Evolutionary conservation across 1,139 yeast genomes (phyloP).

Genomic region (Saccharomyces hybrid): DNA sequence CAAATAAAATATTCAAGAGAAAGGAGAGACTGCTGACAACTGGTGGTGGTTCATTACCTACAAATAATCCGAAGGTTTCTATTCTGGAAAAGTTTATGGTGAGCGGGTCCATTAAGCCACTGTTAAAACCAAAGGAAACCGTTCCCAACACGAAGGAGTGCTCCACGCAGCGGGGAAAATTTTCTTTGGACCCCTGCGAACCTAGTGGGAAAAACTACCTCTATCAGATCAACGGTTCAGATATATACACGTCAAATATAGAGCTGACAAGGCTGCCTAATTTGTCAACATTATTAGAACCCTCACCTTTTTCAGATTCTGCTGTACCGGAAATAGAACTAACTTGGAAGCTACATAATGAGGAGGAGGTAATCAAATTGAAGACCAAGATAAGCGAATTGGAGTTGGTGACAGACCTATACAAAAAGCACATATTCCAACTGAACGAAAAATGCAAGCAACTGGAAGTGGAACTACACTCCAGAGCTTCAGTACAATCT

Average conservation of each 20-base stretch:
- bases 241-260: not conserved
- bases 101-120: not conserved
- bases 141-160: not conserved
- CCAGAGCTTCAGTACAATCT: not conserved
- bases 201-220: not conserved
- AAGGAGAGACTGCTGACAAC: not conserved
- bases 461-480: conserved; percentile 15
- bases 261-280: not conserved
- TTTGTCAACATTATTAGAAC: not conserved
- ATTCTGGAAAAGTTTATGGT: not conserved
- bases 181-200: not conserved
- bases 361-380: conserved; percentile 47
- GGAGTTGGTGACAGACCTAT: conserved; percentile 83
- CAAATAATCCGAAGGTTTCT: not conserved
- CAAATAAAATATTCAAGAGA: not conserved
- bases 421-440: conserved; percentile 73
- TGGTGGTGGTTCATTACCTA: not conserved
- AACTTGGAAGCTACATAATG: conserved; percentile 17
- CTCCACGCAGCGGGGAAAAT: not conserved
- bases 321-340: not conserved
- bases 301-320: not conserved
- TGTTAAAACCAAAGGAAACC: not conserved
- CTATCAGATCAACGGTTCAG: not conserved
- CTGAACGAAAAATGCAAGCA: conserved; percentile 42
- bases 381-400: conserved; percentile 78